Evolutionary conservation across 768 basidiomycete genomes (phyloP), one percentile per base, ranked within the genome.

Genomic region (Stropharia rugosoannulata): DNA sequence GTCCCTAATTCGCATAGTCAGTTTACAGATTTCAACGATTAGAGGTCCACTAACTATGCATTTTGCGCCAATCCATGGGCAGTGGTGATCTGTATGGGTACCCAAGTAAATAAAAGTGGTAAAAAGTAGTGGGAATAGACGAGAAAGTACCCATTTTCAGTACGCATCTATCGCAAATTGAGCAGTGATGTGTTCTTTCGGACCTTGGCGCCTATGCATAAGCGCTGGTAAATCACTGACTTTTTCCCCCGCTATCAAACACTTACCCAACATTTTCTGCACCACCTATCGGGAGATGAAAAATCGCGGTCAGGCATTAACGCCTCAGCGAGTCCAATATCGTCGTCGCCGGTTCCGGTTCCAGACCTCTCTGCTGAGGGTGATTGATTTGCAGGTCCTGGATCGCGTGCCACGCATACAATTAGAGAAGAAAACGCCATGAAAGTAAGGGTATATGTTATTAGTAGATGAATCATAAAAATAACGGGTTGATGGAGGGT

Each of bases 131-230:
- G 49, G 13, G 13, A 25, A 35, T 43, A 47, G n/a, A 40, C 27
- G 13, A 49, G 25, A 16, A 70, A 85, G 54, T 49, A 90, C 90
- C 91, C 88, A 92, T 87, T 72, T 92, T 93, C 38, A 93, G 71
- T 10, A 93, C 86, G 65, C 92, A 93, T 37, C 89, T 80, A 37
- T 84, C 82, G 66, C 91, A 94, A 32, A 80, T 66, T 12, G 77
- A 80, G 64, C 90, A 94, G 64, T 94, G 91, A 64, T 93, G 91
- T 1, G 89, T 71, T 46, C 92, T 77, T 62, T 92, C 90, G 4
- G 90, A 89, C 70, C 89, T 91, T 0, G 88, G 85, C 42, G 77
- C 82, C 80, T 80, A 56, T 29, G 9, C 12, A 51, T 51, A 44
- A 55, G 49, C 42, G 36, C 37, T 2, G 27, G 29, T 44, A 46